Evolutionary conservation across 2,329 filamentous ascomycete species (phyloP).

Genomic region (Hypoxylon sp.): DNA sequence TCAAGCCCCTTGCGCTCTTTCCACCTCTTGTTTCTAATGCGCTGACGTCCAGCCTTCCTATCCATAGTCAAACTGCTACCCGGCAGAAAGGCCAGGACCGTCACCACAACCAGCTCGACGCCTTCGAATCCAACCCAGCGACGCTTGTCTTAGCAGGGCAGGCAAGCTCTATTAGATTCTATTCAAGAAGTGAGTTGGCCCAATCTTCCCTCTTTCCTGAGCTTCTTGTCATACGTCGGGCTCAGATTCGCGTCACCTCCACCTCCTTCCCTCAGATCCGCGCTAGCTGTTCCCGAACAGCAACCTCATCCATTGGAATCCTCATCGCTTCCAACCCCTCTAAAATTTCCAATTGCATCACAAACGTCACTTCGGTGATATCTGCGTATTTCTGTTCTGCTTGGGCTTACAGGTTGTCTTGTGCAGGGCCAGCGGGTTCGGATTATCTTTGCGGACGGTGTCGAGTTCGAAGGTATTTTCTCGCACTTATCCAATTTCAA

Average conservation of each 20-base stretch:
- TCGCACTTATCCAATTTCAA: constrained; percentile 38
- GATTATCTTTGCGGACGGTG: constrained; percentile 46
- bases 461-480: constrained; percentile 45
- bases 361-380: constrained; percentile 17
- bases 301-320: constrained; percentile 41
- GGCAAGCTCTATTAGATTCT: constrained; percentile 43
- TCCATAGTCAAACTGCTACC: constrained; percentile 46
- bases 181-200: constrained; percentile 47
- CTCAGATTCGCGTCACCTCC: constrained; percentile 48
- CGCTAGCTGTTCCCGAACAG: constrained; percentile 42
- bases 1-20: constrained; percentile 44
- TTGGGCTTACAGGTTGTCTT: constrained; percentile 42
- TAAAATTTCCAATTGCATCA: constrained; percentile 46
- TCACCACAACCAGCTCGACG: constrained; percentile 40
- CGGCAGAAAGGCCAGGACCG: constrained; percentile 44
- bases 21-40: constrained; percentile 48
- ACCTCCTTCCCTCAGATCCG: constrained; percentile 43
- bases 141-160: constrained; percentile 50
- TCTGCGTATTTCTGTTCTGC: constrained; percentile 17
- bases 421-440: constrained; percentile 49
- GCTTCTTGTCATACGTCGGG: constrained; percentile 42
- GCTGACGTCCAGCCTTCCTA: constrained; percentile 51
- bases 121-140: constrained; percentile 26
- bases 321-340: constrained; percentile 29
- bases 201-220: constrained; percentile 27